These are phyloP conservation scores for Xerocomellus intermedius DNA, from an alignment of 768 basidiomycete genomes.

Conservation along the genomic window DNA sequence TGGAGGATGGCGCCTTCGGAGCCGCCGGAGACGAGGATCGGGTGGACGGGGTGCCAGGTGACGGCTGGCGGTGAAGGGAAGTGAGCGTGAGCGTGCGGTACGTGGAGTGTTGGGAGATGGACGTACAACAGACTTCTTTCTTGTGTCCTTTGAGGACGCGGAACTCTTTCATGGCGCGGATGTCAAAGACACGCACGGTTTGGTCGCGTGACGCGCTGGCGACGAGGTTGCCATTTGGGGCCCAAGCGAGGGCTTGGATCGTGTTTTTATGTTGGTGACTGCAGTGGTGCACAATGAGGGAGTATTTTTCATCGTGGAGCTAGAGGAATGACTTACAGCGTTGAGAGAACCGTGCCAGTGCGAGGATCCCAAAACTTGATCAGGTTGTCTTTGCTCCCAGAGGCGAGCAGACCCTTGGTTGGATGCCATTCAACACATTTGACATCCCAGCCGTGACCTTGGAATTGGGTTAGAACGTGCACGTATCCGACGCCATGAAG, in stretches of 20 bases:
- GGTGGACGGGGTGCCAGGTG: slow-evolving; percentile 95
- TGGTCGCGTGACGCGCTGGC: slow-evolving; percentile 96
- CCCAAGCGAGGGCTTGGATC: slow-evolving; percentile 91
- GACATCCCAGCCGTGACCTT: slow-evolving; percentile 99
- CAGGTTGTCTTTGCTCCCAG: slow-evolving; percentile 95
- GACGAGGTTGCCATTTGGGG: slow-evolving; percentile 89
- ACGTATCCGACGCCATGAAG: neutral
- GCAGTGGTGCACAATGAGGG: neutral
- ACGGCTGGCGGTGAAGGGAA: slow-evolving; percentile 53
- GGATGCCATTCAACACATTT: slow-evolving; percentile 99
- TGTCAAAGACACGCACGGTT: slow-evolving; percentile 94
- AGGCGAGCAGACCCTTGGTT: slow-evolving; percentile 90
- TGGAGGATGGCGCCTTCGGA: slow-evolving; percentile 92
- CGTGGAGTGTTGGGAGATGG: neutral
- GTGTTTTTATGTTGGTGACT: slow-evolving; percentile 98
- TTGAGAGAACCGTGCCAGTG: slow-evolving; percentile 85
- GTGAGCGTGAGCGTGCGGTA: neutral
- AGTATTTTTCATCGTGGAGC: neutral
- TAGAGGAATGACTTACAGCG: slow-evolving; percentile 56
- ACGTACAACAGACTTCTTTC: slow-evolving; percentile 95
- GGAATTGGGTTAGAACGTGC: slow-evolving; percentile 12
- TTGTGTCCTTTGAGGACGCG: slow-evolving; percentile 92
- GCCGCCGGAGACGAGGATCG: slow-evolving; percentile 89
- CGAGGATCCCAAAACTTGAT: slow-evolving; percentile 99
- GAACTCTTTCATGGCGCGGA: slow-evolving; percentile 96